These are phyloP conservation scores for Salicornia ramosissima DNA, from an alignment of 148 eudicot species.

Conservation along the genomic window DNA sequence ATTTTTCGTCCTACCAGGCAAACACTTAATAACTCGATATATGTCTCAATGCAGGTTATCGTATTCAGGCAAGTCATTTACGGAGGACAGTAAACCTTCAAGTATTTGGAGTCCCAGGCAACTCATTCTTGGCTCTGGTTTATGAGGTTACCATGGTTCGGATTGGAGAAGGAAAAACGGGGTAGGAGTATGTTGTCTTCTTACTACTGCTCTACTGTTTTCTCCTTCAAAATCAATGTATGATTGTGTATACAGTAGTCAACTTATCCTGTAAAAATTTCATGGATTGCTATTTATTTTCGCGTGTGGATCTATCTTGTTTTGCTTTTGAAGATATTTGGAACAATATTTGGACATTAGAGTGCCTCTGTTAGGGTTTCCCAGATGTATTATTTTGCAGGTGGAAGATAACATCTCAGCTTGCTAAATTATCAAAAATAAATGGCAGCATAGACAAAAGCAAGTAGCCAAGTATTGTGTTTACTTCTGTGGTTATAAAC, in stretches of 20 bases:
- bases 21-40: not conserved
- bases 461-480: too few species aligned
- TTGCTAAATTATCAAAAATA: too few species aligned
- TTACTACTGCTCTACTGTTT: not conserved
- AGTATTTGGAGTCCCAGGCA: conserved; percentile 37
- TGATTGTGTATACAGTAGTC: conserved; percentile 6
- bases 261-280: not conserved
- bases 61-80: not conserved
- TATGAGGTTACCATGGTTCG: conserved; percentile 13
- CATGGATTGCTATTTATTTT: not conserved
- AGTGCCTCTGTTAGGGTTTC: not conserved
- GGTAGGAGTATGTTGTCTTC: not conserved
- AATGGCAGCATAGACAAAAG: too few species aligned
- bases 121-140: conserved; percentile 64
- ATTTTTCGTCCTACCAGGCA: too few species aligned
- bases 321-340: not conserved
- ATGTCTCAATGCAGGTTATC: conserved; percentile 22
- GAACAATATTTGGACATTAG: not conserved
- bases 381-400: not conserved
- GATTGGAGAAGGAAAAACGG: conserved; percentile 6
- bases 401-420: not conserved
- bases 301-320: not conserved
- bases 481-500: too few species aligned
- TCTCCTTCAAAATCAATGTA: conserved; percentile 3
- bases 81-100: conserved; percentile 1